Base-by-base conservation (phyloP, 2,329 filamentous ascomycete species). In the Trichoderma harzianum region DNA sequence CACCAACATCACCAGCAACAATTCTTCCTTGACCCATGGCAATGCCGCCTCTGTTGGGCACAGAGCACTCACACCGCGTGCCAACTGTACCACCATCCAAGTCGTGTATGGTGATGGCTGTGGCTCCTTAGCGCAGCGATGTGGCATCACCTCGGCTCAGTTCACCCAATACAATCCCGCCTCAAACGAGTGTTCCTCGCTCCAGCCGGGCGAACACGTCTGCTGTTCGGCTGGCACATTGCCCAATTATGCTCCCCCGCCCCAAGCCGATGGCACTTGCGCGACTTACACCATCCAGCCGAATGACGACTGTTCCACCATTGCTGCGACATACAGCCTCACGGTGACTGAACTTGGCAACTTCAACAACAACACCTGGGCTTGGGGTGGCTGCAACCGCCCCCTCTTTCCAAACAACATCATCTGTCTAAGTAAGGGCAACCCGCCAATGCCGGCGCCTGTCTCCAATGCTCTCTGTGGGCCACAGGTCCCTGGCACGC, bases 191-290 rank as follows among this genome's bases (percentile, higher is more conserved):
- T 84, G 82, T 68, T 74, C 77, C 2, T 78, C 72, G 0, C 77
- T 86, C 1, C 68, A 69, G 6, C 74, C 76, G 0, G 78, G 78
- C 24, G 77, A 83, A 73, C 77, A 74, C 55, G 80, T 83, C 0
- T 84, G 82, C 75, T 84, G 82, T 71, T 78, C 77, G 11, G 34
- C 75, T 1, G 83, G 83, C 3, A 76, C 73, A 0, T 74, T 83
- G 0, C 73, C 68, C 1, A 32, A 58, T 5, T 58, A 18, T 58
- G 55, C 55, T 58, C 82, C 83, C 0, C 75, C 81, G 75, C 79
- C 79, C 1, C 72, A 75, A 36, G 62, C 74, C 2, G 79, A 84
- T 57, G 83, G 83, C 3, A 76, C 78, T 1, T 85, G 83, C 65
- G 73, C 69, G 2, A 74, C 76, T 5, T 81, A 83, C 72, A 74